Evolutionary conservation across 495 filamentous ascomycete species (phyloP).

Genomic region (Lichenothelia convexa): DNA sequence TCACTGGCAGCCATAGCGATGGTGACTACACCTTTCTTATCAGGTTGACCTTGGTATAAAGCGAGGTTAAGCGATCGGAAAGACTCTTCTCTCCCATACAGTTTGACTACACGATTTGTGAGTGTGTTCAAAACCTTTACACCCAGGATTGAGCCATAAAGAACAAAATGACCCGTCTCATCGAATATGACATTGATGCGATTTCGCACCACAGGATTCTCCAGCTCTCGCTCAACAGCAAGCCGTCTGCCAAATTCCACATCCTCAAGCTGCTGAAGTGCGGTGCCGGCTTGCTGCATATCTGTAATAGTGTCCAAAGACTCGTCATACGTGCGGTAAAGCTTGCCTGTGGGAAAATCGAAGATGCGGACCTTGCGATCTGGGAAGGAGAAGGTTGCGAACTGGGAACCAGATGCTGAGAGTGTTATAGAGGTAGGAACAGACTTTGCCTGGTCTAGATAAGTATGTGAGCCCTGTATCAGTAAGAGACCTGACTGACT

Average conservation of each 20-base stretch:
- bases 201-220: conserved; percentile 43
- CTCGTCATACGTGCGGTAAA: conserved; percentile 87
- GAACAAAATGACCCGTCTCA: conserved; percentile 84
- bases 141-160: conserved; percentile 83
- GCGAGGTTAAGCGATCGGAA: conserved; percentile 66
- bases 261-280: conserved; percentile 57
- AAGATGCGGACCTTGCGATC: conserved; percentile 86
- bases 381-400: conserved; percentile 81
- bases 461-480: background rate
- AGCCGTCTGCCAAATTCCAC: conserved; percentile 85
- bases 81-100: conserved; percentile 76
- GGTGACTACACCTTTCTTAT: conserved; percentile 78
- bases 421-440: conserved; percentile 69
- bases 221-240: conserved; percentile 73
- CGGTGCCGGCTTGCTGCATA: conserved; percentile 86
- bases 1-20: conserved; percentile 93
- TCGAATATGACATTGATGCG: conserved; percentile 82
- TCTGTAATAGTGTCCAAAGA: conserved; percentile 69
- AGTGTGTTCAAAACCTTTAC: conserved; percentile 88
- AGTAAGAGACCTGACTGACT: too few species aligned
- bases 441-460: conserved; percentile 52
- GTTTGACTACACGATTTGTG: conserved; percentile 74
- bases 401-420: conserved; percentile 66
- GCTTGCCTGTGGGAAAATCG: conserved; percentile 73
- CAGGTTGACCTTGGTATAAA: conserved; percentile 89